Percentiles rank a stretch among this genome's conserved stretches.
phyloP scores from a whole-genome alignment of 2,329 filamentous ascomycete species.

The Parasarocladium wereldwijsianum region DNA sequence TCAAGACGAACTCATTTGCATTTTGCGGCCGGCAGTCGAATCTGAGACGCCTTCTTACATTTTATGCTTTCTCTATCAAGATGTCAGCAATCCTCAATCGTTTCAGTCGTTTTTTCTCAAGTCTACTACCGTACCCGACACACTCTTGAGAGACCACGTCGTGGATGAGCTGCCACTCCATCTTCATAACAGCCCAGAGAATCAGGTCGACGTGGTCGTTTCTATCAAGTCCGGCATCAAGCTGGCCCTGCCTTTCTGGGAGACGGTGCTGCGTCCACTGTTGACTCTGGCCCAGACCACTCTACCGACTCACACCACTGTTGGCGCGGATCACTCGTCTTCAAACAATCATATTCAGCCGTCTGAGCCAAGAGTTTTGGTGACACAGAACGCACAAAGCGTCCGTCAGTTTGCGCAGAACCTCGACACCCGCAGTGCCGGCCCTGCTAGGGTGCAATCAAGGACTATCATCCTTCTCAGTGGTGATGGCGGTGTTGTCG shows the following conservation, averaged over 20 bases:
- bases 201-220: conserved; percentile 45
- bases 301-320: neutral
- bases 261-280: conserved; percentile 38
- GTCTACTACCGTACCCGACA: conserved; percentile 18
- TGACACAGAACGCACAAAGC: conserved; percentile 48
- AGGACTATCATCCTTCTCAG: conserved; percentile 60
- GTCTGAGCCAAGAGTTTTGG: conserved; percentile 24
- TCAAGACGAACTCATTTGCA: conserved; percentile 11
- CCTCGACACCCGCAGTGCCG: conserved; percentile 8
- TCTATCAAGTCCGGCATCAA: conserved; percentile 53
- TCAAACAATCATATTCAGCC: neutral
- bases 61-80: conserved; percentile 24
- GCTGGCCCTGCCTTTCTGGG: conserved; percentile 39
- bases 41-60: conserved; percentile 8
- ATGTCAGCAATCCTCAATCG: conserved; percentile 10
- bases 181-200: conserved; percentile 11
- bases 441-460: conserved; percentile 5
- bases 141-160: conserved; percentile 20
- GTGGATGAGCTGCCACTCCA: conserved; percentile 23
- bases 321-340: neutral
- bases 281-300: conserved; percentile 25
- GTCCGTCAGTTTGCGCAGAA: conserved; percentile 45
- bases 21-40: conserved; percentile 7
- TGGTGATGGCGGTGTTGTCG: conserved; percentile 76
- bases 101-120: conserved; percentile 11